Evolutionary conservation across 2,329 filamentous ascomycete species (phyloP).

Genomic region (Xylaria arbuscula): DNA sequence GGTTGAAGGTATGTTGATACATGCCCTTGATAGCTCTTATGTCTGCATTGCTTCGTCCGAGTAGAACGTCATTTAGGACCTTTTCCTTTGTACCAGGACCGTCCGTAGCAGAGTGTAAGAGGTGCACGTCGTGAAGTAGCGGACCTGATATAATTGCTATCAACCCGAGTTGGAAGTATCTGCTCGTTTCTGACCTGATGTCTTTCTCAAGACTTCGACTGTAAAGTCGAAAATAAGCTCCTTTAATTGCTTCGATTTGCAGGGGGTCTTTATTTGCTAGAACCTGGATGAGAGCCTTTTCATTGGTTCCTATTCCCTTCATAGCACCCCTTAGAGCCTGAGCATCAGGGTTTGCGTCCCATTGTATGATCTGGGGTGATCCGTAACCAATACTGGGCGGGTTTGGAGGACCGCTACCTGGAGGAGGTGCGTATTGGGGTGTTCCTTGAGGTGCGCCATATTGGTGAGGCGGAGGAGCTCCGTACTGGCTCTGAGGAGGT

Average conservation of each 20-base stretch:
- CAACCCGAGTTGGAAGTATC: slow-evolving; percentile 79
- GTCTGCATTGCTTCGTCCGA: slow-evolving; percentile 87
- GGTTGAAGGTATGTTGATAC: slow-evolving; percentile 75
- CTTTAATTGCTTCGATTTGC: slow-evolving; percentile 76
- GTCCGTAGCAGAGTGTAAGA: slow-evolving; percentile 76
- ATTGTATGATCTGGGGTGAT: slow-evolving; percentile 74
- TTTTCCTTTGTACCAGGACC: slow-evolving; percentile 88
- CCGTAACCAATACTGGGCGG: slow-evolving; percentile 80
- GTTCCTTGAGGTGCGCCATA: slow-evolving; percentile 56
- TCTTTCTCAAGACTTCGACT: slow-evolving; percentile 78
- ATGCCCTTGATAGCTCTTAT: slow-evolving; percentile 84
- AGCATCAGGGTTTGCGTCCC: slow-evolving; percentile 75
- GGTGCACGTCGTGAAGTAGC: slow-evolving; percentile 77
- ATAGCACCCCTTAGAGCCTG: slow-evolving; percentile 81
- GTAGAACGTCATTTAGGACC: slow-evolving; percentile 85
- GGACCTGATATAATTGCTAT: slow-evolving; percentile 83
- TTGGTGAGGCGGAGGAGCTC: slow-evolving; percentile 51
- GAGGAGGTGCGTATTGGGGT: slow-evolving; percentile 44
- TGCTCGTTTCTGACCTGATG: slow-evolving; percentile 79
- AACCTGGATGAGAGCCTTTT: slow-evolving; percentile 77
- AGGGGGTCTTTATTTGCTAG: slow-evolving; percentile 80
- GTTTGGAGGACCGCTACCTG: slow-evolving; percentile 61
- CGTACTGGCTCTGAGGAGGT: slow-evolving; percentile 35
- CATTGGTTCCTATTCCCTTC: slow-evolving; percentile 94
- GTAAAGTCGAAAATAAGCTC: slow-evolving; percentile 73